These are phyloP conservation scores for Prunus davidiana DNA, from an alignment of 306 rosid species.

Conservation along the genomic window DNA sequence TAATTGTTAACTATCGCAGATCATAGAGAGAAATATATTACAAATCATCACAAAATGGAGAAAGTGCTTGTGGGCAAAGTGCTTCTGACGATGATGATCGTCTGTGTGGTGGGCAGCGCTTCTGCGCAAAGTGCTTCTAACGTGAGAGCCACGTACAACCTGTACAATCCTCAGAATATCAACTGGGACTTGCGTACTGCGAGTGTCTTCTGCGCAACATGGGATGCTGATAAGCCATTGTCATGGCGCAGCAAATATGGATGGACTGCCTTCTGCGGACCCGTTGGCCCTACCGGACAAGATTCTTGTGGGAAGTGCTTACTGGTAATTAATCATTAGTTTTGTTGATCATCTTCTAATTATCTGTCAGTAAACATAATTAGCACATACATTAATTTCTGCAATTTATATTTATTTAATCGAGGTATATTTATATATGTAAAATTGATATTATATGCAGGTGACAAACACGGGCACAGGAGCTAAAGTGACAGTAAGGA, in stretches of 20 bases:
- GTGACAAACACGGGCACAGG: conserved; percentile 54
- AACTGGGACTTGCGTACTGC: conserved; percentile 28
- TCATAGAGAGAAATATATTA: no score
- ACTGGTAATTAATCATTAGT: conserved; percentile 25
- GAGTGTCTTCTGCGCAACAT: conserved; percentile 52
- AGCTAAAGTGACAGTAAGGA: conserved; percentile 41
- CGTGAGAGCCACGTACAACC: conserved; percentile 16
- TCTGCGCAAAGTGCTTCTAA: background rate
- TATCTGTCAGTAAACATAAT: no score
- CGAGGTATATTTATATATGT: no score
- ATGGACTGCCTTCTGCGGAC: conserved; percentile 68
- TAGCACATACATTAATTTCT: no score
- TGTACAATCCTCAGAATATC: conserved; percentile 29
- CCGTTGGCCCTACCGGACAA: conserved; percentile 42
- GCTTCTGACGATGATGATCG: no score
- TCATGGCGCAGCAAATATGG: conserved; percentile 70
- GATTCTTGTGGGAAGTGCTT: conserved; percentile 59
- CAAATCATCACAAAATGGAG: no score
- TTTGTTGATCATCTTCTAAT: no score
- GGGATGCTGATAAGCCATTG: conserved; percentile 56
- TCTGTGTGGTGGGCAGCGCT: no score
- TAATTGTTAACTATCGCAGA: no score
- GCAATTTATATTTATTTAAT: no score
- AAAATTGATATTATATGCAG: conserved; percentile 14
- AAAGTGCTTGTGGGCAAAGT: no score